Evolutionary conservation across 2,329 filamentous ascomycete species (phyloP).

Genomic region (Helicocarpus griseus): DNA sequence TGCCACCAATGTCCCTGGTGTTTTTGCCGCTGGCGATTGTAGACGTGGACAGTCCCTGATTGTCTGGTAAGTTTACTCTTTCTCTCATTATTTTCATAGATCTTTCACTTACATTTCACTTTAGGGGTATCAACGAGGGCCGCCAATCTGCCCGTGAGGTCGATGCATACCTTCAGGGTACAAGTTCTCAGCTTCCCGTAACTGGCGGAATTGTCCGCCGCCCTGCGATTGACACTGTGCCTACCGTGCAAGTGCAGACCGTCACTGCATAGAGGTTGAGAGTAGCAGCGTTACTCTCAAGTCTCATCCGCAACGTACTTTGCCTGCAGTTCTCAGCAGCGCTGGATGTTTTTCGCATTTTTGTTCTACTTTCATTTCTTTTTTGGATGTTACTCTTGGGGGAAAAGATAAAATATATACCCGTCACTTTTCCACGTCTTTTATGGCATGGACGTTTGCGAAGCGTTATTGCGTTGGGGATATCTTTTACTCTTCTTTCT

Average conservation of each 20-base stretch:
- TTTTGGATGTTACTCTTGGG: background rate
- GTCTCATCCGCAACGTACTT: too few relatives aligned
- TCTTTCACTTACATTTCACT: conserved; percentile 7
- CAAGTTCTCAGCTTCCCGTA: conserved; percentile 67
- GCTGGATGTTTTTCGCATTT: background rate
- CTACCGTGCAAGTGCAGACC: conserved; percentile 15
- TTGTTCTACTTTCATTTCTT: background rate
- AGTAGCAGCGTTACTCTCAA: background rate
- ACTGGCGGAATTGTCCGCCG: conserved; percentile 89
- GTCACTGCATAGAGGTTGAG: conserved; percentile 20
- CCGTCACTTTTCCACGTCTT: background rate
- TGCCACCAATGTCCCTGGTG: conserved; percentile 73
- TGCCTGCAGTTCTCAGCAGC: background rate
- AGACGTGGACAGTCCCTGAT: conserved; percentile 90
- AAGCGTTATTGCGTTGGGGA: background rate
- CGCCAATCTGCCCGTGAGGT: conserved; percentile 87
- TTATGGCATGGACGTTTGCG: background rate
- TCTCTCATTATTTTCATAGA: background rate
- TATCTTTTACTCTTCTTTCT: background rate
- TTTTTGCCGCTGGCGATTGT: conserved; percentile 93
- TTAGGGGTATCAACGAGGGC: conserved; percentile 91
- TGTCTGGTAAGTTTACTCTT: conserved; percentile 65
- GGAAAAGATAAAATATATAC: background rate
- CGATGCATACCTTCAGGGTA: conserved; percentile 73
- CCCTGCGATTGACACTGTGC: conserved; percentile 45